phyloP scores from a whole-genome alignment of 495 filamentous ascomycete species.

The Immersiella caudata region DNA sequence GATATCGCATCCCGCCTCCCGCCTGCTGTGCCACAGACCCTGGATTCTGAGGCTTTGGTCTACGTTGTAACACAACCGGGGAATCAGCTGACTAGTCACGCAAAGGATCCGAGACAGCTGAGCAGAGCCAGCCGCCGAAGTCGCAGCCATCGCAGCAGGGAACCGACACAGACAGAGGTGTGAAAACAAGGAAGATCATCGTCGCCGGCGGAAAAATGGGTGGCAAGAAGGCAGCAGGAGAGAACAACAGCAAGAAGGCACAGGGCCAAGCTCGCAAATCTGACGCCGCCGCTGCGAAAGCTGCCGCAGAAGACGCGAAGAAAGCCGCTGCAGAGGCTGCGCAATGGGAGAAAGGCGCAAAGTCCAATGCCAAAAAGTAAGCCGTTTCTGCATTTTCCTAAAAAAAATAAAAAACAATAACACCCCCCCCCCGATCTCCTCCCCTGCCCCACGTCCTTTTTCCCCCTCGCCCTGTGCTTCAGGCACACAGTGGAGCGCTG shows the following conservation, averaged over 20 bases:
- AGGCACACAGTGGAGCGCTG: not conserved
- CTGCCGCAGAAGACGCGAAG: slow-evolving; percentile 69
- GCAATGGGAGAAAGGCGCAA: slow-evolving; percentile 84
- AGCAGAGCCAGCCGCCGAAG: slow-evolving; percentile 1
- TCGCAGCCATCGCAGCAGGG: slow-evolving; percentile 4
- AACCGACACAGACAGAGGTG: not conserved
- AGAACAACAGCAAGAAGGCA: slow-evolving; percentile 87
- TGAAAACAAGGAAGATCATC: slow-evolving; percentile 3
- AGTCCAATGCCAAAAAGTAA: slow-evolving; percentile 83
- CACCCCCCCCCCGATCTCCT: not conserved
- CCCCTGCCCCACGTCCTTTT: not conserved
- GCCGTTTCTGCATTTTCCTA: slow-evolving; percentile 23
- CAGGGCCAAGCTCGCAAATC: slow-evolving; percentile 92
- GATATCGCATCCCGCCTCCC: not conserved
- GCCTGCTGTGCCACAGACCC: slow-evolving; percentile 8
- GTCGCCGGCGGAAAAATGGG: slow-evolving; percentile 43
- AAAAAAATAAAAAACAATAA: no score
- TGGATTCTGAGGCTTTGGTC: not conserved
- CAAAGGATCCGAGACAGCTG: not conserved
- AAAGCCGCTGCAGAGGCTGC: slow-evolving; percentile 67
- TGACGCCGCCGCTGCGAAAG: slow-evolving; percentile 77
- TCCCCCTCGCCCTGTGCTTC: not conserved
- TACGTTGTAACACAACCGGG: not conserved
- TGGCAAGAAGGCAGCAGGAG: slow-evolving; percentile 62
- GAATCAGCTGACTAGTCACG: slow-evolving; percentile 11